Evolutionary conservation across 2,329 filamentous ascomycete species (phyloP), one percentile per base, ranked within the genome.

Genomic region (Ophiosphaerella herpotricha): DNA sequence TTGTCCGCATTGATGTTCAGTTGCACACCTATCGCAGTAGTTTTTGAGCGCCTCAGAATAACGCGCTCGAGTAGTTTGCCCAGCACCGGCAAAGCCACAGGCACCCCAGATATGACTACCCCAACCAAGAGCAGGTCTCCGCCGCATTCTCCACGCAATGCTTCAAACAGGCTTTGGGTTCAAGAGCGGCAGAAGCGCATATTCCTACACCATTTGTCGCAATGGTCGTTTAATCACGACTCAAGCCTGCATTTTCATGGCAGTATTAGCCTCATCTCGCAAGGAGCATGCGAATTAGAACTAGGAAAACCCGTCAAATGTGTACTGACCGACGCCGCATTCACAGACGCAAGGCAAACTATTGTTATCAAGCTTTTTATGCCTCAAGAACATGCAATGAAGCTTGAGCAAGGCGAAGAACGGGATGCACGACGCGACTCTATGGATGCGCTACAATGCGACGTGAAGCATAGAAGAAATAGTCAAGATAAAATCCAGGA

Each of bases 221-320:
- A 50, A 38, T 71, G 67, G 67, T 62, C 66, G 16, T 42, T 58
- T 7, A 44, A 58, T 24, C 62, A 71, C 52, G 66, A 71, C 39
- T 64, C 66, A 13, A 67, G 64, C 33, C 39, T 54, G 4, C 49
- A 66, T 39, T 71, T 68, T 31, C 60, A 68, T 16, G 67, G 67
- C 21, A 66, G 57, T 5, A 61, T 71, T 21, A 66, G 55, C 43
- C 26, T 68, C 2, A 11, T 52, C 6, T 46, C 55, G 7, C 50
- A 41, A n/a, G 48, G 47, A n/a, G 46, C 23, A 7, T 50, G 60
- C 14, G 41, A 42, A 2, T 26, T 65, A 16, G 57, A 53, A 14
- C 47, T 71, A 29, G 66, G 68, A 23, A 63, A 61, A 32, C 59
- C 63, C 21, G 60, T 70, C 18, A 59, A 52, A 13, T 71, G 67